Base-by-base conservation (phyloP, 106 monocot genomes). In the Dendrobium huoshanense region DNA sequence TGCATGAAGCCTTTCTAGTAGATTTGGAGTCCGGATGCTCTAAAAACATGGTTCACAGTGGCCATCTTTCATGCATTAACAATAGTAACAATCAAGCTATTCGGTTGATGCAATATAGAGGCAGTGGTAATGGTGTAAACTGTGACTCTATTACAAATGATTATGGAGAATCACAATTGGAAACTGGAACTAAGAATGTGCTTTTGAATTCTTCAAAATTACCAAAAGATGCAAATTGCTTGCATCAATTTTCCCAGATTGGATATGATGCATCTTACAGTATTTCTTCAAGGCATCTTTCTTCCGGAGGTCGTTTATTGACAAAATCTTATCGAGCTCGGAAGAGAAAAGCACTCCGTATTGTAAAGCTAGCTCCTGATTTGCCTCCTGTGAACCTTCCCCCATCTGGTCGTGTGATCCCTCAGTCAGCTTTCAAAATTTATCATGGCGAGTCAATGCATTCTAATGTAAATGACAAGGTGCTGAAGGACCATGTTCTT, bases 301-400 rank as follows among this genome's bases (percentile, higher is more conserved):
- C 81, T 81, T 55, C 77, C 24, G 77, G 80, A 47, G 77, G 58
- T 75, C 78, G 76, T 67, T 33, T 68, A 9, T 56, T 15, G 40
- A 84, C 79, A 54, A 41, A 45, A 29, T 61, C 90, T 75, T 87
- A 56, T 24, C 82, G 73, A 77, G 75, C 77, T 20, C 79, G 75
- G 49, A 88, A 84, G 79, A 80, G 77, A 54, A 88, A 83, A 83
- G 83, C 82, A 68, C 37, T 75, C 29, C 76, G 86, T 24, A 80
- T 99, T 33, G 92, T 99, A 41, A 99, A 95, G 83, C 88, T 99
- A 75, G 95, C 98, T 33, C 98, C 98, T 67, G 91, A 86, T 61
- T 87, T 99, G 77, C 95, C 98, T 88, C 92, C 98, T 58, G 92
- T 95, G 29, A 95, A 95, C 84, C 98, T 99, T 82, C 92, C 92